Base-by-base conservation (phyloP, 139 green algal species). In the Nannochloris sp. region DNA sequence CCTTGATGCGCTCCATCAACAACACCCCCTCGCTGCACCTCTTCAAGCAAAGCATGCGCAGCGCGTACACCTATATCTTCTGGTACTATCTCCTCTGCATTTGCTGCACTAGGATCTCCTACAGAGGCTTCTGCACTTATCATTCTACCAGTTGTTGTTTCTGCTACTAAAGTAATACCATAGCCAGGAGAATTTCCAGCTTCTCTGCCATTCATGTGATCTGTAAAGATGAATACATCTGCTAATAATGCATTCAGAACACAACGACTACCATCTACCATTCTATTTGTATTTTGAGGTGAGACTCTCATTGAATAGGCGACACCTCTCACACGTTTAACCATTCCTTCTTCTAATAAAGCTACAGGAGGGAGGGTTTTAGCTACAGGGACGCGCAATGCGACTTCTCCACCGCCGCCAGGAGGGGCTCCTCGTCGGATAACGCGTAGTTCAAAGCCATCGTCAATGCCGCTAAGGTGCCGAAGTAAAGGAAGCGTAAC, bases 221-320 rank as follows among this genome's bases (percentile, higher is more conserved):
- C 95, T 0, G 95, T 99, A 81, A 99, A 99, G 54, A 99, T 92
- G 77, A 91, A 97, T 42, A 99, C 95, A 61, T 99, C 95, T 2
- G 93, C 80, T 47, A 99, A 79, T 58, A 98, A 80, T 32, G 67
- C 30, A 70, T 98, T 97, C 7, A 99, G 82, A 57, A 97, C 76
- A 3, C 87, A 87, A 0, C 93, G 65, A 6, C 81, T 84, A 29
- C 83, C 88, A 61, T 92, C 86, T 45, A 95, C 92, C 85, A 96
- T 90, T 29, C 92, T 81, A 63, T 96, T 97, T 39, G 80, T 83
- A 64, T 78, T 87, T 64, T 95, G 87, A 6, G 84, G 83, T 3
- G 81, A 83, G 23, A 93, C 86, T 3, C 84, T 78, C 63, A 86
- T 85, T 14, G 79, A 83, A 73, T 93, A 95, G 3, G 95, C 89